phyloP scores from a whole-genome alignment of 768 basidiomycete genomes.

The Phlegmacium glaucopus region DNA sequence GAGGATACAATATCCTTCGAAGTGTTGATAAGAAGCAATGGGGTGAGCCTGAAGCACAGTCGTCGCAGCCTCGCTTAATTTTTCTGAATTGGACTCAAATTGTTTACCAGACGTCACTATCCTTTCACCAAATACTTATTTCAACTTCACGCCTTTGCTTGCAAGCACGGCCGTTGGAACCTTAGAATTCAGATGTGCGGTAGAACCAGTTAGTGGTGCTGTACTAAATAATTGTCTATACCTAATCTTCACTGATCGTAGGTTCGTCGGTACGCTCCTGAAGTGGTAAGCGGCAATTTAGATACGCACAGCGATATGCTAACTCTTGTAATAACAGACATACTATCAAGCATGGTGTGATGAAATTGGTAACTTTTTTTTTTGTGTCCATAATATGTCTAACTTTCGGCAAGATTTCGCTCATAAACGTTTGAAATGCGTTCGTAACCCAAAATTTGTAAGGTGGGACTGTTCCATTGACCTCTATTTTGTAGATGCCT shows the following conservation, averaged over 20 bases:
- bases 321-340: constrained; percentile 32
- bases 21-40: constrained; percentile 69
- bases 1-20: constrained; percentile 67
- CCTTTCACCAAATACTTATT: constrained; percentile 64
- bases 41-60: constrained; percentile 34
- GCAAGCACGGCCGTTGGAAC: constrained; percentile 79
- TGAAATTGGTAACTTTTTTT: constrained; percentile 45
- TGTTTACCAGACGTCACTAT: constrained; percentile 53
- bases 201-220: constrained; percentile 63
- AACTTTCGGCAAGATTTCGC: constrained; percentile 47
- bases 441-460: constrained; percentile 27
- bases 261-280: constrained; percentile 55
- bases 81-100: neutral
- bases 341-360: constrained; percentile 79
- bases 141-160: constrained; percentile 67
- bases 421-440: constrained; percentile 57
- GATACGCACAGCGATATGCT: neutral
- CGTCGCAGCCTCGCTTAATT: neutral
- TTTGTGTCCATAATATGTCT: neutral
- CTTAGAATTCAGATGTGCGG: constrained; percentile 74
- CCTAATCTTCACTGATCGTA: constrained; percentile 13
- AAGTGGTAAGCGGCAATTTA: constrained; percentile 38
- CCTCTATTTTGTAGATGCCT: constrained; percentile 50
- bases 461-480: neutral
- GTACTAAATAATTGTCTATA: neutral